Conservation (phyloP, 2,329 filamentous ascomycete genomes). For the Fusarium humuli region DNA sequence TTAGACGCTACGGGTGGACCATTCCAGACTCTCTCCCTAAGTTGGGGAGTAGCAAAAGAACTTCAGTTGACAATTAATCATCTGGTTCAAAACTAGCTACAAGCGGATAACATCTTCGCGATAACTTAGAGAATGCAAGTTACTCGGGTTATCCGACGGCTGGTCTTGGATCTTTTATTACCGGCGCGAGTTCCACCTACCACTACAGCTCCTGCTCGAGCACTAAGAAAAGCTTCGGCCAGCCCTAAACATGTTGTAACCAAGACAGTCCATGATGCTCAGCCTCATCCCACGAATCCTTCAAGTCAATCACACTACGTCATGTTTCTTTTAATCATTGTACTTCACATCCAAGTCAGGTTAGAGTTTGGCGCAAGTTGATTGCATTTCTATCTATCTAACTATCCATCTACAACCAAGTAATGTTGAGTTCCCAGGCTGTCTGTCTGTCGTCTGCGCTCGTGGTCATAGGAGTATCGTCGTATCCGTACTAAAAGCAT, state of each 20-base stretch:
- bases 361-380: not conserved
- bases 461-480: no score
- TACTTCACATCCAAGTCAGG: not conserved
- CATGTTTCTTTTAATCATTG: fast-evolving
- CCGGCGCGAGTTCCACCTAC: not conserved
- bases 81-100: no score
- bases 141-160: fast-evolving
- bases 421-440: not conserved
- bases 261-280: not conserved
- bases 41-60: no score
- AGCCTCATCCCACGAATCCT: not conserved
- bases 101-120: no score
- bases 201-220: no score
- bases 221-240: not conserved
- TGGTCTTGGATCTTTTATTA: not conserved
- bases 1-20: not conserved
- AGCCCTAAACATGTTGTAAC: not conserved
- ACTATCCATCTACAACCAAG: not conserved
- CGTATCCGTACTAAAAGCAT: not conserved
- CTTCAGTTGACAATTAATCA: no score
- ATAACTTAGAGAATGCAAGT: not conserved
- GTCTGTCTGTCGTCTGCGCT: not conserved
- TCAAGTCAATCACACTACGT: not conserved
- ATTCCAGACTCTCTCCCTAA: no score
- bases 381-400: not conserved